These are phyloP conservation scores for Rhodotorula sphaerocarpa DNA, from an alignment of 768 basidiomycete species.

Conservation along the genomic window DNA sequence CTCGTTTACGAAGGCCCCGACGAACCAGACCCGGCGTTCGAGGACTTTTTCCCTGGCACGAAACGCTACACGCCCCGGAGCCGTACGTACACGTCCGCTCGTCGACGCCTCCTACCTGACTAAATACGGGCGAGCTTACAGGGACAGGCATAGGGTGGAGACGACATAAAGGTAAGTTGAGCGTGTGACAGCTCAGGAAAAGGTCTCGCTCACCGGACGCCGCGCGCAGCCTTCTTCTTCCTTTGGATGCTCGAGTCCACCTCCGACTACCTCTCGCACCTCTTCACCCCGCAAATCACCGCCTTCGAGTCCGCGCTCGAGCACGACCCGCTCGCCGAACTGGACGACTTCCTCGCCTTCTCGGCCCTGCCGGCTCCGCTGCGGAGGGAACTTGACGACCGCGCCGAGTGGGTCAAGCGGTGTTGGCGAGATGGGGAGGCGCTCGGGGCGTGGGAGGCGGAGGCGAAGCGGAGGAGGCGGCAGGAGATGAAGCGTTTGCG, in stretches of 20 bases:
- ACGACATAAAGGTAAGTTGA: background rate
- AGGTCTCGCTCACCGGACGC: too few relatives aligned
- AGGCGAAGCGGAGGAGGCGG: background rate
- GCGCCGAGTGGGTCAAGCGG: slow-evolving; percentile 18
- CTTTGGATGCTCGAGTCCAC: slow-evolving; percentile 4
- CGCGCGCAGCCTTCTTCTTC: slow-evolving; percentile 25
- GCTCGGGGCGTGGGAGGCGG: background rate
- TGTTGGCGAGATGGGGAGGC: slow-evolving; percentile 4
- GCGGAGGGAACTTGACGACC: background rate
- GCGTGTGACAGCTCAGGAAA: background rate
- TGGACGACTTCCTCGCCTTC: slow-evolving; percentile 21
- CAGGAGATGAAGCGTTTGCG: background rate
- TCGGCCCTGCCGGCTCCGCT: background rate
- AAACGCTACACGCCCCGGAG: slow-evolving; percentile 22
- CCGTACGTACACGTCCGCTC: background rate
- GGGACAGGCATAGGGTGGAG: slow-evolving; percentile 14
- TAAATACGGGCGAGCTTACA: too few relatives aligned
- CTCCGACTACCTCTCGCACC: slow-evolving; percentile 5
- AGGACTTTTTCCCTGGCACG: slow-evolving; percentile 12
- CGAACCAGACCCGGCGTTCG: slow-evolving; percentile 28
- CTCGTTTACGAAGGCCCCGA: slow-evolving; percentile 25
- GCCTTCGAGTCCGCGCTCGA: slow-evolving; percentile 5
- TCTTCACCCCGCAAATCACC: slow-evolving; percentile 9
- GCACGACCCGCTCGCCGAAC: slow-evolving; percentile 17
- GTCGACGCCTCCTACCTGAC: background rate